Conservation (phyloP, 495 filamentous ascomycete genomes). For the Aspergillus sclerotioniger region DNA sequence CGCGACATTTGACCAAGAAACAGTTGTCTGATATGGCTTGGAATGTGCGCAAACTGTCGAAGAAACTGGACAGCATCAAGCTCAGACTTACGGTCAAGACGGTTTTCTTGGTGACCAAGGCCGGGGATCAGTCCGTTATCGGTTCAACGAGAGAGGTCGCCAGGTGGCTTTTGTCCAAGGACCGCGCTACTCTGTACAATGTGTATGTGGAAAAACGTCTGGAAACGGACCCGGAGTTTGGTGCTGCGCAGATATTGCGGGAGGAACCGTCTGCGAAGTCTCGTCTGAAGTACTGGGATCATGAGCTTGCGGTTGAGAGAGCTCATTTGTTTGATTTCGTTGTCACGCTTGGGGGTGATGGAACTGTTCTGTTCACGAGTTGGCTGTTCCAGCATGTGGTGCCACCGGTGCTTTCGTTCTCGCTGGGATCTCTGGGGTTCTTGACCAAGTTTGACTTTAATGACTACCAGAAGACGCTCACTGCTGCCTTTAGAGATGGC, state of each 20-base stretch:
- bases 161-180: slow-evolving; percentile 79
- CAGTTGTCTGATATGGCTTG: slow-evolving; percentile 95
- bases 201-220: slow-evolving; percentile 80
- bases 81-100: slow-evolving; percentile 77
- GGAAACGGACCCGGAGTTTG: slow-evolving; percentile 65
- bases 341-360: slow-evolving; percentile 92
- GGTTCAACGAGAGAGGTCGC: slow-evolving; percentile 72
- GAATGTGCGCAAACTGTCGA: slow-evolving; percentile 86
- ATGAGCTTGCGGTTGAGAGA: slow-evolving; percentile 67
- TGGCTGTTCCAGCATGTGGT: slow-evolving; percentile 98
- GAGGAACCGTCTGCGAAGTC: slow-evolving; percentile 53
- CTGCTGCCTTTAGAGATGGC: slow-evolving; percentile 72
- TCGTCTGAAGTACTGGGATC: slow-evolving; percentile 79
- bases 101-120: slow-evolving; percentile 88
- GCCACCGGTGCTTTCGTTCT: slow-evolving; percentile 88
- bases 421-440: slow-evolving; percentile 88
- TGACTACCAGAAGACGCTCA: slow-evolving; percentile 66
- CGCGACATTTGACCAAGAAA: slow-evolving; percentile 79
- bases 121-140: slow-evolving; percentile 79
- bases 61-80: slow-evolving; percentile 74
- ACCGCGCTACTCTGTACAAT: slow-evolving; percentile 64
- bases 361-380: slow-evolving; percentile 90
- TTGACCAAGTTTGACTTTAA: slow-evolving; percentile 94
- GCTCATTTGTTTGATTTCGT: slow-evolving; percentile 94
- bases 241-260: slow-evolving; percentile 58